A percentile compares a stretch with the other conserved stretches of the same genome.
These are phyloP conservation scores for Spizellomyces sp. DNA, from an alignment of 192 early-diverging fungal genomes.

Conservation along the genomic window DNA sequence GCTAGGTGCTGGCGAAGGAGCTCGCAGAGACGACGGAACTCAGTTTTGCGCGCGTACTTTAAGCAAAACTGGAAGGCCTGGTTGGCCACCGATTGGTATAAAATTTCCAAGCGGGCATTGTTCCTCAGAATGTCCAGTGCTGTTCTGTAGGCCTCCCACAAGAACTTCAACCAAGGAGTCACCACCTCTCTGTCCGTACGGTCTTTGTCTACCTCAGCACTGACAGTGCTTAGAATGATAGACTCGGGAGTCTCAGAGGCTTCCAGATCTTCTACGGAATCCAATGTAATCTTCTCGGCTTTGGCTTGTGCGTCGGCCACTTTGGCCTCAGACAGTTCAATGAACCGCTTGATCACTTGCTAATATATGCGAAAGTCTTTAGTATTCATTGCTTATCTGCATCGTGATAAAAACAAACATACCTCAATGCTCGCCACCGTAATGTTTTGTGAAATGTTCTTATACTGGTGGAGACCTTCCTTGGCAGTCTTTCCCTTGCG, in stretches of 20 bases:
- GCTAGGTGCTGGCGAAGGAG: conserved; percentile 90
- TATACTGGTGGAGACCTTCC: conserved; percentile 96
- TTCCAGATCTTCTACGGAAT: conserved; percentile 91
- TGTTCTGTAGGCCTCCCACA: conserved; percentile 99
- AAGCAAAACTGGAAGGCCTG: conserved; percentile 97
- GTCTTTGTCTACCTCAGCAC: conserved; percentile 91
- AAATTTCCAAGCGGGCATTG: conserved; percentile 89
- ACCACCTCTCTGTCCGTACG: conserved; percentile 96
- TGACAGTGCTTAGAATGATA: conserved; percentile 93
- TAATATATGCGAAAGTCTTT: conserved; percentile 32
- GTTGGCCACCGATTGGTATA: conserved; percentile 89
- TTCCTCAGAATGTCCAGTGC: conserved; percentile 95
- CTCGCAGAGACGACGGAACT: conserved; percentile 98
- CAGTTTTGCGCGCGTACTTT: conserved; percentile 93
- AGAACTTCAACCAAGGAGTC: conserved; percentile 98
- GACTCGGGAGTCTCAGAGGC: conserved; percentile 96
- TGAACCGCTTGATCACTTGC: conserved; percentile 83
- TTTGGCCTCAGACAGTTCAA: conserved; percentile 83
- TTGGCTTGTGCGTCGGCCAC: conserved; percentile 87
- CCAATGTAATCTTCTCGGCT: conserved; percentile 86
- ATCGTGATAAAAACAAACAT: conserved; percentile 11
- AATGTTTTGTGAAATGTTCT: conserved; percentile 97
- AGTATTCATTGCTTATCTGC: neutral
- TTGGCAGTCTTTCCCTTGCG: conserved; percentile 90
- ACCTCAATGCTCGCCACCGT: conserved; percentile 89